These are phyloP conservation scores for Suhomyces bribrorum DNA, from an alignment of 1,139 yeast genomes.

Conservation along the genomic window DNA sequence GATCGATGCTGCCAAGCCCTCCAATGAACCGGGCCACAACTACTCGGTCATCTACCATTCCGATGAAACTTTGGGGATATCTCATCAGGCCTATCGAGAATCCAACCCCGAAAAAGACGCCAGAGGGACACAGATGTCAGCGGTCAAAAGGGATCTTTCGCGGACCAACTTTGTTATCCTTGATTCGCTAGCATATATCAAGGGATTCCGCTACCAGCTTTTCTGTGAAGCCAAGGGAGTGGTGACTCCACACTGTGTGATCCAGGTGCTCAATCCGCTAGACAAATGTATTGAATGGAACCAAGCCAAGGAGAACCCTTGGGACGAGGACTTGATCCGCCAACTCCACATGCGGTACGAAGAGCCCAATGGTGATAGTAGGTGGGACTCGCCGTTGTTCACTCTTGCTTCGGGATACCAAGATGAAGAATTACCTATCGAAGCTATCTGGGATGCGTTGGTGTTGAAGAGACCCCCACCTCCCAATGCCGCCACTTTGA, in stretches of 20 bases:
- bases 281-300: slow-evolving; percentile 70
- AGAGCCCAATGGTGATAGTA: slow-evolving; percentile 81
- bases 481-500: slow-evolving; percentile 76
- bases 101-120: slow-evolving; percentile 76
- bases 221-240: slow-evolving; percentile 90
- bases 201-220: slow-evolving; percentile 92
- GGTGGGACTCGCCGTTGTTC: slow-evolving; percentile 96
- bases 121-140: slow-evolving; percentile 83
- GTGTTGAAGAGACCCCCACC: slow-evolving; percentile 63
- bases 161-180: slow-evolving; percentile 73
- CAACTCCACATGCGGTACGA: slow-evolving; percentile 85
- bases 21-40: slow-evolving; percentile 50
- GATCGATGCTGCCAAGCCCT: slow-evolving; percentile 40
- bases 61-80: slow-evolving; percentile 76
- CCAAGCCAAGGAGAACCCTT: slow-evolving; percentile 32
- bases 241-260: slow-evolving; percentile 78
- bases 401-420: slow-evolving; percentile 62
- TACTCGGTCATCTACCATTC: slow-evolving; percentile 67
- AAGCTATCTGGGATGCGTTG: slow-evolving; percentile 71
- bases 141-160: slow-evolving; percentile 79
- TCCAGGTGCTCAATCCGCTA: slow-evolving; percentile 72
- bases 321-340: slow-evolving; percentile 70
- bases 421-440: slow-evolving; percentile 54
- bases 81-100: slow-evolving; percentile 65
- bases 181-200: slow-evolving; percentile 86